A percentile compares a stretch with the other conserved stretches of the same genome.
These are phyloP conservation scores for Collybia mongolica DNA, from an alignment of 768 basidiomycete species.

Conservation along the genomic window DNA sequence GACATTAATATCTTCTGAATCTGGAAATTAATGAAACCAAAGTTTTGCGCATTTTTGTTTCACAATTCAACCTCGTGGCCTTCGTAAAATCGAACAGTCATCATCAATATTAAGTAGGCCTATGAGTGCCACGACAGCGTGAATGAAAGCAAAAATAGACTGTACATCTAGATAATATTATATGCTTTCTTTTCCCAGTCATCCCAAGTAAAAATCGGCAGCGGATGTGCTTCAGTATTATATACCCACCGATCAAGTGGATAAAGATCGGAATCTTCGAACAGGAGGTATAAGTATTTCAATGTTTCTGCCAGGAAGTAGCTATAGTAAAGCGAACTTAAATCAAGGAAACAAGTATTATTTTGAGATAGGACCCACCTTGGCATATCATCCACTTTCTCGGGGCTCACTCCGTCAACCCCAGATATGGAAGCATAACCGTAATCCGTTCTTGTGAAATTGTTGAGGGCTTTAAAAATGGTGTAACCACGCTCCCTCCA, in stretches of 20 bases:
- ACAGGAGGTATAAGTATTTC: constrained; percentile 68
- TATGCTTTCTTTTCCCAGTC: constrained; percentile 47
- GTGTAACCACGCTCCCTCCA: constrained; percentile 76
- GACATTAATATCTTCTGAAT: constrained; percentile 6
- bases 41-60: no score
- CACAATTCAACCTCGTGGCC: no score
- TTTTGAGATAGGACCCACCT: constrained; percentile 44
- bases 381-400: constrained; percentile 62
- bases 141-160: not conserved
- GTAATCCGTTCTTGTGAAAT: constrained; percentile 46
- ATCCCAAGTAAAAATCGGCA: constrained; percentile 65
- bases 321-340: constrained; percentile 21
- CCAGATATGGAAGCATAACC: constrained; percentile 58
- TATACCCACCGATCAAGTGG: constrained; percentile 57
- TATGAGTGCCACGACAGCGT: no score
- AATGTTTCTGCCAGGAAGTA: constrained; percentile 49
- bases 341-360: not conserved
- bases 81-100: no score
- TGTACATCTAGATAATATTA: constrained; percentile 22
- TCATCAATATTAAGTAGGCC: no score
- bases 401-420: constrained; percentile 37
- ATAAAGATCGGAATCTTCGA: constrained; percentile 52
- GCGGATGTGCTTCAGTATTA: constrained; percentile 72
- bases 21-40: no score
- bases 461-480: constrained; percentile 65